Evolutionary conservation across 2,329 filamentous ascomycete species (phyloP).

Genomic region (Chaetomiaceae sp.): DNA sequence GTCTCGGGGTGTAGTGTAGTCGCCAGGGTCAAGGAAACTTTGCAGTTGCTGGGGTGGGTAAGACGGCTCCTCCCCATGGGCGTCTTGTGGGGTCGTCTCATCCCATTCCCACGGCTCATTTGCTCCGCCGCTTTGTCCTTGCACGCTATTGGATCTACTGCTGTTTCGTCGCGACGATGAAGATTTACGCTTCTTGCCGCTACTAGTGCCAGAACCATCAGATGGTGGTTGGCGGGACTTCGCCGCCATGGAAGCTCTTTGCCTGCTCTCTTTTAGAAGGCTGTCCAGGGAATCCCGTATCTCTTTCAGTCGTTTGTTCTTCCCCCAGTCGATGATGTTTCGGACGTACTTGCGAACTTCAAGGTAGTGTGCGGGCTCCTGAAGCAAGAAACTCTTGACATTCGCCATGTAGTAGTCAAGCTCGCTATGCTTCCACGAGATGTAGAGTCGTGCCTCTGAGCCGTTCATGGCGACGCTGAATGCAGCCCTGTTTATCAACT

Average conservation of each 20-base stretch:
- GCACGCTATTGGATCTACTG: too few relatives aligned
- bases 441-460: constrained; percentile 33
- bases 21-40: too few relatives aligned
- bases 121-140: too few relatives aligned
- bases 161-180: too few relatives aligned
- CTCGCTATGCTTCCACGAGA: constrained; percentile 35
- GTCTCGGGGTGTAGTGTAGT: too few relatives aligned
- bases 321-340: constrained; percentile 38
- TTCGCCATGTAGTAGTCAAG: constrained; percentile 30
- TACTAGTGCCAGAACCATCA: too few relatives aligned
- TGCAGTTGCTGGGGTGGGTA: too few relatives aligned
- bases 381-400: constrained; percentile 31
- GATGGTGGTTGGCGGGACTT: too few relatives aligned
- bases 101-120: too few relatives aligned
- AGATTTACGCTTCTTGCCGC: too few relatives aligned
- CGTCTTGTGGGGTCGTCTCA: too few relatives aligned
- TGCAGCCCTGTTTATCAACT: constrained; percentile 27
- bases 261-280: constrained; percentile 25
- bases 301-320: constrained; percentile 23
- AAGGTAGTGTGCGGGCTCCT: constrained; percentile 28
- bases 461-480: constrained; percentile 36
- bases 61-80: too few relatives aligned
- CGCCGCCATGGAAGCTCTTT: not conserved
- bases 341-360: constrained; percentile 32
- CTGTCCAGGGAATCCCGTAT: constrained; percentile 26